These are phyloP conservation scores for Chrysanthemum seticuspe DNA, from an alignment of 129 eudicot genomes.

Conservation along the genomic window DNA sequence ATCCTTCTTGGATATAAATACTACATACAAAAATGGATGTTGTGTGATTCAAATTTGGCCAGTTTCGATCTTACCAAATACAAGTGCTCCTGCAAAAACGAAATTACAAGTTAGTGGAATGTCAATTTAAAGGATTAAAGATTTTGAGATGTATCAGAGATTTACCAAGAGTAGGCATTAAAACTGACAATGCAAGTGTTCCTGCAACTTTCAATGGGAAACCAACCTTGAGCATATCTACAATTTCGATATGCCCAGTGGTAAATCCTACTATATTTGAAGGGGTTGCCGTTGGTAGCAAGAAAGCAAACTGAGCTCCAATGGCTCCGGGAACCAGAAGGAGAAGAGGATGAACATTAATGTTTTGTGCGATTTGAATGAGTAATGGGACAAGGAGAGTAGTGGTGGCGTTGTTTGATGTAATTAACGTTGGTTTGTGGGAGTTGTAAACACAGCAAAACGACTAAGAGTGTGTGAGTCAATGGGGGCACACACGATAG, in stretches of 20 bases:
- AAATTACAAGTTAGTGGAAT: not conserved
- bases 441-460: no score
- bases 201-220: conserved; percentile 61
- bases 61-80: conserved; percentile 10
- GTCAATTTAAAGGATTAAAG: not conserved
- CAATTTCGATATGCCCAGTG: conserved; percentile 62
- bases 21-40: not conserved
- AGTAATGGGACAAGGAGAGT: conserved; percentile 73
- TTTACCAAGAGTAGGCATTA: conserved; percentile 89
- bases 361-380: conserved; percentile 68
- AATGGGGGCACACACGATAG: no score
- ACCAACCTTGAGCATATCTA: conserved; percentile 70
- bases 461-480: no score
- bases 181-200: conserved; percentile 42
- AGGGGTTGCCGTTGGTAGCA: conserved; percentile 86
- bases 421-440: conserved; percentile 28
- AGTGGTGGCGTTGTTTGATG: conserved; percentile 80
- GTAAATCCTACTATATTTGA: conserved; percentile 79
- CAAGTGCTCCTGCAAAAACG: conserved; percentile 20
- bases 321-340: conserved; percentile 81
- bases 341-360: conserved; percentile 65
- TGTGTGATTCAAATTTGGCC: not conserved
- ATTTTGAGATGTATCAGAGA: not conserved
- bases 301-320: conserved; percentile 77
- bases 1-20: not conserved